Evolutionary conservation across 805 yeast species (phyloP), one percentile per base, ranked within the genome.

Genomic region (Ogataea henricii): DNA sequence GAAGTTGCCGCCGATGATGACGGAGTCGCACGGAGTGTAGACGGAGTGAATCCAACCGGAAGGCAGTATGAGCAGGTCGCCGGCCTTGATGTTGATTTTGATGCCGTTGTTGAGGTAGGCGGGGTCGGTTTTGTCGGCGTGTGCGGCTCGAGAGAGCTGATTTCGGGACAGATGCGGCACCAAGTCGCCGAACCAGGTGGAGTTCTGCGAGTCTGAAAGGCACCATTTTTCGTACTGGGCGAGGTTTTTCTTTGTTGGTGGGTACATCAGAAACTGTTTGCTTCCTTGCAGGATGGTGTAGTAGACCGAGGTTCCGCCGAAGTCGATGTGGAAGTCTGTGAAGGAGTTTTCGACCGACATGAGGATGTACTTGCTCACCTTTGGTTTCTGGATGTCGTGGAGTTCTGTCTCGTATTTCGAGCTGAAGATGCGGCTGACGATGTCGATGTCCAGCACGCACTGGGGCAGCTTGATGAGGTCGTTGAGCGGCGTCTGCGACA

Each of bases 11-110:
- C 97, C 97, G 46, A 90, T 78, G 2, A 90, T 89, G 2, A 89
- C 68, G 0, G 95, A 79, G 61, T 90, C 96, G 13, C 70, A 68
- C 0, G 96, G 92, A 0, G 97, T 89, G 59, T 81, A 81, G 0
- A 90, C 97, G 0, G 94, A 83, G 65, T 90, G 97, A 42, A 90
- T 89, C 95, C 96, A 90, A 0, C 96, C 96, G 35, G 94, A 82
- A 3, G 97, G 97, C 16, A 90, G 83, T 12, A 89, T 72, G 66
- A 90, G 75, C 21, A 89, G 73, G 59, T 90, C 96, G 1, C 95
- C 95, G 1, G 79, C 76, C 12, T 43, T 42, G 13, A 65, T 51
- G 42, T 65, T 64, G 34, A 63, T 53, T 53, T 70, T 48, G 30
- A 67, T 45, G 0, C 72, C 73, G 45, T 66, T 65, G 43, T 66